Conservation (phyloP, 306 rosid species). For the Sechiopsis laciniata region DNA sequence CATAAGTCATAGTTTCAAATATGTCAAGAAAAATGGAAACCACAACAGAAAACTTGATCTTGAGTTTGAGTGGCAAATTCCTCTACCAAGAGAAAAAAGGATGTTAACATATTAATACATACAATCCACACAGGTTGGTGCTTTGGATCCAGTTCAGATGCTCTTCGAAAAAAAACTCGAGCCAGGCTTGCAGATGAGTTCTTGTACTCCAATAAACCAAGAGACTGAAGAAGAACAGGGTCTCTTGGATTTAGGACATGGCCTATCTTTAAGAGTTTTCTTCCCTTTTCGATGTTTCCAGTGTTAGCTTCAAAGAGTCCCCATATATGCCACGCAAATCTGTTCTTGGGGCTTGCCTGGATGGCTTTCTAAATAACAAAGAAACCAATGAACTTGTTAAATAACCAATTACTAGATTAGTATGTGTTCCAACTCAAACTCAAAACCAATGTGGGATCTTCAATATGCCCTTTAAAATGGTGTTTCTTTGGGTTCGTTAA, state of each 20-base stretch:
- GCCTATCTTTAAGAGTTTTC: constrained; percentile 76
- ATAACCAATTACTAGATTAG: no score
- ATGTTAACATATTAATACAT: constrained; percentile 26
- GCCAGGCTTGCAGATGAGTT: constrained; percentile 72
- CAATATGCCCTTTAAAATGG: no score
- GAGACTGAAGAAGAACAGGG: constrained; percentile 90
- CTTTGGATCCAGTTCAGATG: constrained; percentile 80
- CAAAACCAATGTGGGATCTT: no score
- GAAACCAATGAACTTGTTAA: not conserved
- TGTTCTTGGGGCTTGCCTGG: constrained; percentile 90
- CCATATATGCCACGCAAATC: constrained; percentile 97
- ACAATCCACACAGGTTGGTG: constrained; percentile 99
- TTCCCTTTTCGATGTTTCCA: constrained; percentile 68
- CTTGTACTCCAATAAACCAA: constrained; percentile 81
- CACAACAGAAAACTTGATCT: not conserved
- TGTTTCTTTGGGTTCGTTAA: no score
- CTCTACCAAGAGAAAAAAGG: not conserved
- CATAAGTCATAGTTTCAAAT: constrained; percentile 26
- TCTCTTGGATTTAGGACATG: constrained; percentile 89
- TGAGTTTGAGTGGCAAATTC: not conserved
- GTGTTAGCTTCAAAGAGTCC: constrained; percentile 81
- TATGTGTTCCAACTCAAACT: no score
- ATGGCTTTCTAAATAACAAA: constrained; percentile 57
- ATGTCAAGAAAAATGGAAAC: not conserved
- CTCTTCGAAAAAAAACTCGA: constrained; percentile 73